phyloP scores from a whole-genome alignment of 1,139 yeast genomes.

The Blastobotrys serpentis region DNA sequence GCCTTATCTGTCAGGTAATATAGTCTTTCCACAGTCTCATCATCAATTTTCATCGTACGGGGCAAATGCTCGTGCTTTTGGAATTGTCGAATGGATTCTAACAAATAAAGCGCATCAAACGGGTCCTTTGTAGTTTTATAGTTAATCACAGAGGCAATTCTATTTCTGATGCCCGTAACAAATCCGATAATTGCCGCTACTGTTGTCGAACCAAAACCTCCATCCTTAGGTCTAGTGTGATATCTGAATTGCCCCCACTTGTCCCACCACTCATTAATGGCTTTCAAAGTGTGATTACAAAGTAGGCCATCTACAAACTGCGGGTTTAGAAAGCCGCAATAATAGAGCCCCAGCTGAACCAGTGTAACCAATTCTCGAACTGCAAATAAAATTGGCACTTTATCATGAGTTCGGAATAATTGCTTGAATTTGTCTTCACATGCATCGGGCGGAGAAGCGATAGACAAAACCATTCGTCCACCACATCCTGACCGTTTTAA shows the following conservation, averaged over 20 bases:
- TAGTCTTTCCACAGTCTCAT: conserved; percentile 59
- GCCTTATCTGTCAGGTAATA: conserved; percentile 58
- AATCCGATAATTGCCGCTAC: conserved; percentile 68
- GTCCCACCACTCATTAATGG: conserved; percentile 80
- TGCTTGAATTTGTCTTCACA: conserved; percentile 80
- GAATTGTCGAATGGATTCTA: conserved; percentile 58
- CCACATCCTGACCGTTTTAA: conserved; percentile 76
- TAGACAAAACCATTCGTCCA: conserved; percentile 74
- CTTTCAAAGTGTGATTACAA: conserved; percentile 73
- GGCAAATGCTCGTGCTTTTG: conserved; percentile 66
- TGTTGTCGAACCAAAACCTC: conserved; percentile 61
- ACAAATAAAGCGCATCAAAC: conserved; percentile 68
- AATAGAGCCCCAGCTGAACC: conserved; percentile 72
- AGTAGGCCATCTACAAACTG: conserved; percentile 78
- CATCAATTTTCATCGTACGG: conserved; percentile 59
- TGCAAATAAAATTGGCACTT: conserved; percentile 60
- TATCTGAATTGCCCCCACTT: conserved; percentile 65
- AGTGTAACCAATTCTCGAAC: conserved; percentile 71
- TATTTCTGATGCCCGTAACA: conserved; percentile 61
- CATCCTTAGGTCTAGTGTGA: conserved; percentile 51
- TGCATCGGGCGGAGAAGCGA: conserved; percentile 70
- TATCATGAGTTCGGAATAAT: conserved; percentile 58
- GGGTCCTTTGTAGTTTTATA: conserved; percentile 87
- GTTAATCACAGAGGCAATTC: conserved; percentile 58
- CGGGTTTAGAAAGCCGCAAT: conserved; percentile 71